Conservation (phyloP, 2,329 filamentous ascomycete genomes). For the Nothopassalora personata region DNA sequence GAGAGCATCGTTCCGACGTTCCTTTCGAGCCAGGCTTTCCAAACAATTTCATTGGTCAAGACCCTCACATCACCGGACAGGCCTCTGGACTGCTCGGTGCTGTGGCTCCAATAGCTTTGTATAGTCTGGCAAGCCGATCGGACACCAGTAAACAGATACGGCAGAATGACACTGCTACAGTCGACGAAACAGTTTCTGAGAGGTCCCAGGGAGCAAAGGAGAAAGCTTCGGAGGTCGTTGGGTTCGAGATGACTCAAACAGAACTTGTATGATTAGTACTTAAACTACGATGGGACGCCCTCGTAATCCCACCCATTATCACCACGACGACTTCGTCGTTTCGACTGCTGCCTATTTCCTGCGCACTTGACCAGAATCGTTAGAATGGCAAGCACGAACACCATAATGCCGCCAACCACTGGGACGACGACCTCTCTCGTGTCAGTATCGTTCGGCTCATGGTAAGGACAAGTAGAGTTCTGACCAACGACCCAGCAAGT, state of each 20-base stretch:
- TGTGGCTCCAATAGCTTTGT: constrained; percentile 26
- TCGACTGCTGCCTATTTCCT: constrained; percentile 52
- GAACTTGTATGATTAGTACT: neutral
- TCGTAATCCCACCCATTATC: constrained; percentile 61
- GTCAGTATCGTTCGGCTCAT: constrained; percentile 28
- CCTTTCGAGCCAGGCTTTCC: constrained; percentile 65
- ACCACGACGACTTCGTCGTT: constrained; percentile 41
- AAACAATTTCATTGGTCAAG: constrained; percentile 43
- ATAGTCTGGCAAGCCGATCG: constrained; percentile 27
- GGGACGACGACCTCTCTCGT: constrained; percentile 54
- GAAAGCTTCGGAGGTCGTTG: too few relatives aligned
- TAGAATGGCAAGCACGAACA: constrained; percentile 55
- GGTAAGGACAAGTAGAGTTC: constrained; percentile 56
- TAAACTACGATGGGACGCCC: constrained; percentile 50
- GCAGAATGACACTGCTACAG: neutral
- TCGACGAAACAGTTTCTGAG: too few relatives aligned
- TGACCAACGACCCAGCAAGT: constrained; percentile 58
- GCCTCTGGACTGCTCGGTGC: constrained; percentile 22
- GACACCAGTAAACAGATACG: constrained; percentile 24
- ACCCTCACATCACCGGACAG: constrained; percentile 28
- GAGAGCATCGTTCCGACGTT: constrained; percentile 54
- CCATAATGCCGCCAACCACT: constrained; percentile 57
- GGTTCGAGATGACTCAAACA: neutral
- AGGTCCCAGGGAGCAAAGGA: too few relatives aligned
- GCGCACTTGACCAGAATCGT: constrained; percentile 62